Conservation (phyloP, 163 green algal species). For the Scenedesmus sp. region DNA sequence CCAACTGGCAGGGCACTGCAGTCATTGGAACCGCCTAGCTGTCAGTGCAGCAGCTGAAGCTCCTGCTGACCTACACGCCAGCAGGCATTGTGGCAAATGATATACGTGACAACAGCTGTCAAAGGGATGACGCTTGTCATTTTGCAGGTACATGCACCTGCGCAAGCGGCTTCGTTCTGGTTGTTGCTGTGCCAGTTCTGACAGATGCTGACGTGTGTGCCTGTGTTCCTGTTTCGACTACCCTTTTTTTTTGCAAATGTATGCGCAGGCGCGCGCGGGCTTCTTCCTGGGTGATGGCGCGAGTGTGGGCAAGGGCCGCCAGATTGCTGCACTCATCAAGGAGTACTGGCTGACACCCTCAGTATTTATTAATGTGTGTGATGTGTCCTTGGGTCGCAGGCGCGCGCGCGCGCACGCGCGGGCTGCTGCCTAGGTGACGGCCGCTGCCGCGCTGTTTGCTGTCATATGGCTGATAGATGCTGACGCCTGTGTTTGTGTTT, state of each 20-base stretch:
- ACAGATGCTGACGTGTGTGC: not conserved
- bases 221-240: no score
- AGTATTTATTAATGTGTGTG: no score
- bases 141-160: no score
- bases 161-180: not conserved
- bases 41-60: not conserved
- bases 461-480: not conserved
- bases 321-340: slow-evolving; percentile 58
- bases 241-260: slow-evolving; percentile 4
- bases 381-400: no score
- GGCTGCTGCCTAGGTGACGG: no score
- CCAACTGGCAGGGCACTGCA: no score
- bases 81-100: not conserved
- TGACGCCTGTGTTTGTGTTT: not conserved
- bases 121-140: no score
- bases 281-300: slow-evolving; percentile 87
- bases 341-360: slow-evolving; percentile 60
- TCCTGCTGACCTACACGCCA: not conserved
- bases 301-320: slow-evolving; percentile 84
- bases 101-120: no score
- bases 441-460: not conserved
- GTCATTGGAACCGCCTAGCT: not conserved
- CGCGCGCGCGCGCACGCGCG: no score
- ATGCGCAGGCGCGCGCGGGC: slow-evolving; percentile 64
- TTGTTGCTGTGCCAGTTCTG: not conserved